Evolutionary conservation across 805 yeast species (phyloP), one percentile per base, ranked within the genome.

Genomic region (Peterozyma toletana): DNA sequence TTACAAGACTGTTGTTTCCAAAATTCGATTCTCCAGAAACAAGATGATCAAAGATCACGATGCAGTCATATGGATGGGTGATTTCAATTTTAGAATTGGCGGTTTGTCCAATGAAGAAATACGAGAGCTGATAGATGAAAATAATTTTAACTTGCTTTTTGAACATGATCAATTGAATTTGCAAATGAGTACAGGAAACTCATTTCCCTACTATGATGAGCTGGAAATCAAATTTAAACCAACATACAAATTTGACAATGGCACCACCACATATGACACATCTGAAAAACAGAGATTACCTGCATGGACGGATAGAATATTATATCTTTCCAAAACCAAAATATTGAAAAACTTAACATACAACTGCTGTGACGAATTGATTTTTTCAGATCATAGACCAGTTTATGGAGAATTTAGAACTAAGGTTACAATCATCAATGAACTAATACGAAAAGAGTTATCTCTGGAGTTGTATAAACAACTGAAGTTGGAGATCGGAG

Each of bases 251-350:
- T 91, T 78, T 62, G 96, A 91, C 59, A 83, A 84, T 49, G 93
- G 91, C 3, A 83, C 96, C 0, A 72, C 77, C 40, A 66, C 61
- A 15, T 93, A 90, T 58, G 98, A 91, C 59, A 72, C 95, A 1
- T 83, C 95, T 10, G 99, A 91, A 53, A 91, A 91, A 59, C 91
- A 83, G 49, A 73, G 99, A 53, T 81, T 86, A 3, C 99, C 99
- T 1, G 84, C 96, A 0, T 91, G 98, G 97, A 91, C 98, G 0
- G 99, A 91, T 61, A 70, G 99, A 55, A 80, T 91, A 30, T 62
- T 90, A 39, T 81, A 79, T 54, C 53, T 68, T 44, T 63, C 73
- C 3, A 80, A 85, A 13, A 71, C 74, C 33, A 64, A 66, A n/a
- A 68, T 73, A 10, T 59, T 90, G 45, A 69, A 65, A 38, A 91